A percentile compares a stretch with the other conserved stretches of the same genome.
phyloP scores from a whole-genome alignment of 352 stramenopile species.

The Globisporangium radiosum region DNA sequence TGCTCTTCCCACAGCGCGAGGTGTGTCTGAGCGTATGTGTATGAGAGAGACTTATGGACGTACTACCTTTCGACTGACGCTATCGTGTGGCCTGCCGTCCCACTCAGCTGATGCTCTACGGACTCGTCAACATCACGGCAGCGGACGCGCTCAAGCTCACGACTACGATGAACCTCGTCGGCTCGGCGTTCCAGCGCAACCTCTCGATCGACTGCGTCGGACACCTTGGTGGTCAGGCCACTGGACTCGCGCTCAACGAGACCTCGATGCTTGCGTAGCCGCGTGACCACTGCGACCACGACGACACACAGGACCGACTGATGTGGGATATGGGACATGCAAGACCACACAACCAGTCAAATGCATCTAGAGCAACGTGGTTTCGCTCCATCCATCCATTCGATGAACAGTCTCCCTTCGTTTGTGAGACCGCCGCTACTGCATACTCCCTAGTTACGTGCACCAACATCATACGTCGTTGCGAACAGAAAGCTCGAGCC shows the following conservation, averaged over 20 bases:
- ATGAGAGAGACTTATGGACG: too few relatives aligned
- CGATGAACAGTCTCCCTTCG: not conserved
- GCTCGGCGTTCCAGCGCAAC: slow-evolving; percentile 50
- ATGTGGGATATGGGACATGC: not conserved
- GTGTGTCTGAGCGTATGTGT: slow-evolving; percentile 18
- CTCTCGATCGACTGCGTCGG: slow-evolving; percentile 69
- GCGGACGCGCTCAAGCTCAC: slow-evolving; percentile 61
- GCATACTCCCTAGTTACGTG: not conserved
- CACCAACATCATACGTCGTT: too few relatives aligned
- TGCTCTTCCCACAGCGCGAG: slow-evolving; percentile 59
- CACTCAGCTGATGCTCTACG: slow-evolving; percentile 54
- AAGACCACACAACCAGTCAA: not conserved
- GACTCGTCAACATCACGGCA: slow-evolving; percentile 52
- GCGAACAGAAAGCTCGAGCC: too few relatives aligned
- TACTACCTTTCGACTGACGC: not conserved
- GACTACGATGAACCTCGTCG: slow-evolving; percentile 51
- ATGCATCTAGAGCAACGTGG: slow-evolving; percentile 1
- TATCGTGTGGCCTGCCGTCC: slow-evolving; percentile 1
- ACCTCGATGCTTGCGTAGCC: slow-evolving; percentile 19
- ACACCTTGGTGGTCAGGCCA: slow-evolving; percentile 61
- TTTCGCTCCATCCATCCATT: not conserved
- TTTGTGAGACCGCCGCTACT: not conserved
- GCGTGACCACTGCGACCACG: not conserved
- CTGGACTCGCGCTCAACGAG: slow-evolving; percentile 48
- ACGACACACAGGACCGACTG: not conserved